Evolutionary conservation across 1,139 yeast genomes (phyloP), one percentile per base, ranked within the genome.

Genomic region (Candida sp.): DNA sequence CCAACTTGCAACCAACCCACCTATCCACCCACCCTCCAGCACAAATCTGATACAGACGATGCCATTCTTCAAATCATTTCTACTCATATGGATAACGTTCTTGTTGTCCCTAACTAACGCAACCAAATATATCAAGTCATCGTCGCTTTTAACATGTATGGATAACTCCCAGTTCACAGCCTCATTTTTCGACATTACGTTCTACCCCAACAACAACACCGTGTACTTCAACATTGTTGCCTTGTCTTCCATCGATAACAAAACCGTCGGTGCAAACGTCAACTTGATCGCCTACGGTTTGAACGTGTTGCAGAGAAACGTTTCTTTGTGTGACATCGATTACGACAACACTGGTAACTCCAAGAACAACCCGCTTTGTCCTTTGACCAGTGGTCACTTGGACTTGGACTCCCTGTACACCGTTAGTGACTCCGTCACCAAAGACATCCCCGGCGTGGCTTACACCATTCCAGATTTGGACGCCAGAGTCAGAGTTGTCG

Each of bases 141-240:
- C 83, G 11, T 91, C 98, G n/a, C 78, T 96, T 59, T 75, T 93
- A 60, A 90, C 99, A 46, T 94, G 99, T 75, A 92, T 92, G 97
- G 88, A 86, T 50, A 77, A 89, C 68, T 93, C 99, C 9, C 88
- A 86, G 66, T 86, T 96, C 65, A 85, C 97, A 1, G 96, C 98
- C 5, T 83, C 93, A n/a, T 83, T 78, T 58, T 93, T 96, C 63
- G 89, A 90, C 60, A 96, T 93, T 52, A 72, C 71, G 43, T 90
- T 80, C 66, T 86, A 72, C 63, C 96, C 96, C 3, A 77, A 72
- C 45, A 88, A 88, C 67, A 69, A 68, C 23, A 77, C 88, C 1
- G 86, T 88, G 7, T 73, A 72, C 22, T 86, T 91, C 60, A 85
- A 89, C 59, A 77, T 94, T 35, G 81, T 85, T 49, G 97, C 97